Conservation (phyloP, 495 filamentous ascomycete genomes). For the Penicillium coprophilum region DNA sequence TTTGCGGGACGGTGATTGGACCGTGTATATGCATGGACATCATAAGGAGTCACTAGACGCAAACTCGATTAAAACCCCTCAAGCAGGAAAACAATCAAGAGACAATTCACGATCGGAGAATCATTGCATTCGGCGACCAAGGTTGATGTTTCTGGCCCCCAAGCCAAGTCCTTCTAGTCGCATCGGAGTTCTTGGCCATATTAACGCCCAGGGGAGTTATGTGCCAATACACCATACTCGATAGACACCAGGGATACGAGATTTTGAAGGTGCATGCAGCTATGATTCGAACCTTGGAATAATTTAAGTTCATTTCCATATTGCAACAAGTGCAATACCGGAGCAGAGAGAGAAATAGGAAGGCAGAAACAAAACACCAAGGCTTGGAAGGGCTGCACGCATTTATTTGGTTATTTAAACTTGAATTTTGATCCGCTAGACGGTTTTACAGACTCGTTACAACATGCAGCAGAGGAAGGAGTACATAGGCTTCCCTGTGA, state of each 20-base stretch:
- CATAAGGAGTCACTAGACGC: neutral
- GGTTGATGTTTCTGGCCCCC: slow-evolving; percentile 7
- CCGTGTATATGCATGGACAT: neutral
- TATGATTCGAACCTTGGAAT: neutral
- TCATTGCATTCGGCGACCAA: neutral
- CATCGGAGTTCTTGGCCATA: neutral
- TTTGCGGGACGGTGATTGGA: neutral
- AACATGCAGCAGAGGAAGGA: neutral
- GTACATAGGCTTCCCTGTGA: neutral
- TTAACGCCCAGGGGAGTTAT: neutral
- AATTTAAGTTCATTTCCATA: neutral
- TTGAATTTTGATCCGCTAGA: neutral
- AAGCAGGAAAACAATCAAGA: neutral
- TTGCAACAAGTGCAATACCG: neutral
- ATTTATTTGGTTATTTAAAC: neutral
- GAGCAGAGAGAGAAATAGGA: neutral
- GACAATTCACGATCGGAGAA: neutral
- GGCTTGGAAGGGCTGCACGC: neutral
- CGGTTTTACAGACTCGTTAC: neutral
- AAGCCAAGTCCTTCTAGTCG: slow-evolving; percentile 6
- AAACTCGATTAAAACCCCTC: neutral
- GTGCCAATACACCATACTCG: neutral
- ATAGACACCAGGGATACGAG: neutral
- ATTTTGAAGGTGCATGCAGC: neutral
- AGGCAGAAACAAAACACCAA: neutral